phyloP scores from a whole-genome alignment of 495 filamentous ascomycete genomes.

The Trichoderma virens region DNA sequence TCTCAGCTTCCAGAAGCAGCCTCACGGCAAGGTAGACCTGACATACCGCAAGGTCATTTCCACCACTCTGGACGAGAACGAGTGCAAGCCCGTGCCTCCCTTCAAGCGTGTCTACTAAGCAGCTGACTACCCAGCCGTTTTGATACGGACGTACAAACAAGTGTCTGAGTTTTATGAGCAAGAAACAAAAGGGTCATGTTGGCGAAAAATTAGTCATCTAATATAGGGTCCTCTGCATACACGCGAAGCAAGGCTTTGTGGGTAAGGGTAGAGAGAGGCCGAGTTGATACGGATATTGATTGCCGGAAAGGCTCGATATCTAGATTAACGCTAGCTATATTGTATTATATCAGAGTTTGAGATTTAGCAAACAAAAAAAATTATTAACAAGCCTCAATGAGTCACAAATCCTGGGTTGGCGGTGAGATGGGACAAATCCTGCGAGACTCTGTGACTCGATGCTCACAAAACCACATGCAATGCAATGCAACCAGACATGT shows the following conservation, averaged over 20 bases:
- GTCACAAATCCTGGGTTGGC: too few relatives aligned
- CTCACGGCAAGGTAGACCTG: constrained; percentile 70
- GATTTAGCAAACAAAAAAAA: background rate
- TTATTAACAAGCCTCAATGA: background rate
- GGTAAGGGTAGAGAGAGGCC: background rate
- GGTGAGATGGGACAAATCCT: too few relatives aligned
- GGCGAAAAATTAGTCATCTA: background rate
- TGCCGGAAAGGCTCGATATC: background rate
- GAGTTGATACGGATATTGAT: background rate
- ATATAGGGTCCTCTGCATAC: background rate
- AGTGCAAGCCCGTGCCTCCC: constrained; percentile 82
- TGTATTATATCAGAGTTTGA: background rate
- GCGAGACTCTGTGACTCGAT: too few relatives aligned
- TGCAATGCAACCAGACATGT: too few relatives aligned
- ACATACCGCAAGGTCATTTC: constrained; percentile 69
- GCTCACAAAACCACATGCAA: too few relatives aligned
- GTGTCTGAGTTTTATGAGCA: background rate
- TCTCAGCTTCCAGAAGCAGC: constrained; percentile 83
- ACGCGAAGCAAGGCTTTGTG: background rate
- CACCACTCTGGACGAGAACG: constrained; percentile 75
- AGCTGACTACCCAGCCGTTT: background rate
- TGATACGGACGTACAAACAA: background rate
- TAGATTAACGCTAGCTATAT: background rate
- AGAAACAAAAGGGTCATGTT: background rate
- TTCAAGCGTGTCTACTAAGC: constrained; percentile 78